Percentiles rank a stretch among this genome's conserved stretches.
Conservation (phyloP, 2,329 filamentous ascomycete species). For the Verticillium nonalfalfae region DNA sequence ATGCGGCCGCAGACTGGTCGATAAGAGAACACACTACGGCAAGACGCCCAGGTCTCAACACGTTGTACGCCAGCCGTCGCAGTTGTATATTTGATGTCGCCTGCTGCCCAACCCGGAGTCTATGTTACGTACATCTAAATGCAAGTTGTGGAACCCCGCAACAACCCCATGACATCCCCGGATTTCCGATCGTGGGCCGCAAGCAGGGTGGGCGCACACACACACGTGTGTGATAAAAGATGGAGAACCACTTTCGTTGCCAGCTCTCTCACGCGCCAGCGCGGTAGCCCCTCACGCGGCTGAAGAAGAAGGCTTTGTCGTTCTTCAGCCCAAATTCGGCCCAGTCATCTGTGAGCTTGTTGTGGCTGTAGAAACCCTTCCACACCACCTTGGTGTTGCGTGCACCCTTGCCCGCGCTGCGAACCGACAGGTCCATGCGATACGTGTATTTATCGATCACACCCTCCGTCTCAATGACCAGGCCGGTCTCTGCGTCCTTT, state of each 20-base stretch:
- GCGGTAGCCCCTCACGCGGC: slow-evolving; percentile 58
- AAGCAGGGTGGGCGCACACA: not conserved
- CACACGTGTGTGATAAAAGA: too few species aligned
- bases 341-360: slow-evolving; percentile 85
- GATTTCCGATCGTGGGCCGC: not conserved
- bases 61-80: not conserved
- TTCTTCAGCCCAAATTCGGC: slow-evolving; percentile 66
- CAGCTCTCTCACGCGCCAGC: slow-evolving; percentile 28
- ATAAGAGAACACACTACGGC: not conserved
- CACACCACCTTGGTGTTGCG: slow-evolving; percentile 84
- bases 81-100: not conserved
- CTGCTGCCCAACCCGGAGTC: not conserved
- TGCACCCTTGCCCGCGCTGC: slow-evolving; percentile 53
- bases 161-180: not conserved
- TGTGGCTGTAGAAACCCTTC: slow-evolving; percentile 89
- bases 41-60: not conserved
- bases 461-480: slow-evolving; percentile 84
- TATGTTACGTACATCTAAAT: not conserved
- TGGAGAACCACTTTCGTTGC: not conserved
- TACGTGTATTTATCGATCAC: slow-evolving; percentile 74
- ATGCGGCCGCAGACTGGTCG: not conserved
- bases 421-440: slow-evolving; percentile 70
- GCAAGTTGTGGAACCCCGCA: not conserved
- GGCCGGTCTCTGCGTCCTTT: slow-evolving; percentile 53
- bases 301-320: slow-evolving; percentile 62